These are phyloP conservation scores for Setaria viridis DNA, from an alignment of 202 grass and related monocot species.

Conservation along the genomic window DNA sequence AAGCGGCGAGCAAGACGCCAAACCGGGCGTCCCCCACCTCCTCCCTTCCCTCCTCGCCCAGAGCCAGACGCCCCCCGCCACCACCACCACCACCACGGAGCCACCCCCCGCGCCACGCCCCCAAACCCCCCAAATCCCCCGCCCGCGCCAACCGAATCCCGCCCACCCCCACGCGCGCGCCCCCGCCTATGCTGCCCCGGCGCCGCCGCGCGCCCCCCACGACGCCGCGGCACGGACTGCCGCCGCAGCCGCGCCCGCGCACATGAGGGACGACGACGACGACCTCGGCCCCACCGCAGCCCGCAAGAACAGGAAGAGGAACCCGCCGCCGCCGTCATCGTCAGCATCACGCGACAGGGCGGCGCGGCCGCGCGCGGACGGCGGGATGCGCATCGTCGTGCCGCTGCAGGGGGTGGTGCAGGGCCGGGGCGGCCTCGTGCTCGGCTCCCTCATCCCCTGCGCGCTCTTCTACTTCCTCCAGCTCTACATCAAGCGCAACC, in stretches of 20 bases:
- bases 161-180: too few species aligned
- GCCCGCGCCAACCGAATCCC: too few species aligned
- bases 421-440: slow-evolving; percentile 92
- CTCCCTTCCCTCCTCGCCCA: too few species aligned
- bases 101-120: too few species aligned
- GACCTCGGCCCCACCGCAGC: neutral
- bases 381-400: slow-evolving; percentile 94
- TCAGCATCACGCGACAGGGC: slow-evolving; percentile 4
- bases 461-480: slow-evolving; percentile 99
- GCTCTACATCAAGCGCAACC: slow-evolving; percentile 92
- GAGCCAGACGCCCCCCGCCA: too few species aligned
- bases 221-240: neutral
- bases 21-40: neutral
- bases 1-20: too few species aligned
- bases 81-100: too few species aligned
- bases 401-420: slow-evolving; percentile 94
- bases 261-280: slow-evolving; percentile 51
- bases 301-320: neutral
- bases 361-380: slow-evolving; percentile 53
- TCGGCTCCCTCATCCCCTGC: slow-evolving; percentile 97
- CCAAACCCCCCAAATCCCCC: too few species aligned
- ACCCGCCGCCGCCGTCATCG: neutral
- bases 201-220: neutral
- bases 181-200: slow-evolving; percentile 13
- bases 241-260: neutral